Evolutionary conservation across 2,329 filamentous ascomycete species (phyloP).

Genomic region (Coniella vitis): DNA sequence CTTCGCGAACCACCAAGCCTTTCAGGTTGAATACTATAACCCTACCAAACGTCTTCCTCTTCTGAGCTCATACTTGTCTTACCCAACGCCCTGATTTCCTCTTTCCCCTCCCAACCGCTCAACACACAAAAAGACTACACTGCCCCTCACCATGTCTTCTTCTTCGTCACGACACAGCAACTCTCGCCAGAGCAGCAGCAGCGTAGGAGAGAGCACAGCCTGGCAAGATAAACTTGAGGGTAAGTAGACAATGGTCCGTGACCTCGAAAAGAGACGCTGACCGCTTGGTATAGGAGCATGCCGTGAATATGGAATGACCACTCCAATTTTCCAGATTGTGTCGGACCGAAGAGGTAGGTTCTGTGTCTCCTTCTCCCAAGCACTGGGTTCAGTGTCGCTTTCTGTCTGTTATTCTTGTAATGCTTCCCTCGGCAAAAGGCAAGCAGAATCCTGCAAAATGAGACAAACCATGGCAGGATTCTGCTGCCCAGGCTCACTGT

Average conservation of each 20-base stretch:
- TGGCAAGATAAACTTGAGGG: constrained; percentile 29
- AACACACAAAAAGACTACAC: not conserved
- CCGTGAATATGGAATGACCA: constrained; percentile 23
- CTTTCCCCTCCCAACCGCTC: not conserved
- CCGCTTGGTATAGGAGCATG: constrained; percentile 24
- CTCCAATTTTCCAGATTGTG: constrained; percentile 26
- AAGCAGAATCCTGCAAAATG: no score
- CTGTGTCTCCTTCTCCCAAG: not conserved
- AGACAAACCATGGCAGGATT: no score
- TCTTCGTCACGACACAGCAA: constrained; percentile 15
- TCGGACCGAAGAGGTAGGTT: constrained; percentile 29
- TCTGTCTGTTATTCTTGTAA: not conserved
- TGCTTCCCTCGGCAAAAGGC: no score
- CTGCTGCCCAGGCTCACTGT: no score
- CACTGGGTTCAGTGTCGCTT: no score
- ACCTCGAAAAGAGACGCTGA: not conserved
- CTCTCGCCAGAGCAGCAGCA: constrained; percentile 15
- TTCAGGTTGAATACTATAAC: no score
- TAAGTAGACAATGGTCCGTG: constrained; percentile 7
- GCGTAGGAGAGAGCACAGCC: constrained; percentile 16
- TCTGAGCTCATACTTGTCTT: no score
- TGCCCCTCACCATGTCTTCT: constrained; percentile 12
- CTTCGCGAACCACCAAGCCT: no score
- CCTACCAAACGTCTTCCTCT: no score
- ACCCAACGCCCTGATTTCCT: not conserved